phyloP scores from a whole-genome alignment of 495 filamentous ascomycete species.

The Podospora tetraspora region DNA sequence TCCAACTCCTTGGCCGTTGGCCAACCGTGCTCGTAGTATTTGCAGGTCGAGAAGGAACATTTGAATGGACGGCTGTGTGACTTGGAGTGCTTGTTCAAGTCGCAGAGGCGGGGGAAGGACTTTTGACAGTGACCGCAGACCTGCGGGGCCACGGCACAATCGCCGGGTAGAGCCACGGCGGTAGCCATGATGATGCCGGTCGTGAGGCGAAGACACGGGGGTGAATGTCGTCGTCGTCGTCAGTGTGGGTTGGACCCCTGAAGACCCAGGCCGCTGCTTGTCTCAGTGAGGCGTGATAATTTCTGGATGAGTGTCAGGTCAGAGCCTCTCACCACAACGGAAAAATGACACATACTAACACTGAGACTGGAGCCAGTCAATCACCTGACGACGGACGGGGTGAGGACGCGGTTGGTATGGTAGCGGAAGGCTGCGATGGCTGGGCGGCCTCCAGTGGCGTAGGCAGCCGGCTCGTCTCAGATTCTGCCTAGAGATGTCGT shows the following conservation, averaged over 20 bases:
- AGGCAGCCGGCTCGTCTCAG: conserved; percentile 3
- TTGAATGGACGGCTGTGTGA: conserved; percentile 95
- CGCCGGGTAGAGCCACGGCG: conserved; percentile 3
- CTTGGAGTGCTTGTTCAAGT: conserved; percentile 92
- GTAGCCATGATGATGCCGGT: conserved; percentile 19
- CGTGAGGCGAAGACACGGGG: background rate
- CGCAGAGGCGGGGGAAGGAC: conserved; percentile 81
- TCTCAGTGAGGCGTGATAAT: conserved; percentile 3
- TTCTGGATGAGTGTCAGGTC: background rate
- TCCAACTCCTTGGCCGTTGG: conserved; percentile 96
- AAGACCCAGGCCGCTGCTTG: background rate
- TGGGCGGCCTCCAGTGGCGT: conserved; percentile 1
- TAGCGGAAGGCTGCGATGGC: background rate
- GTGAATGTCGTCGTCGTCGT: background rate
- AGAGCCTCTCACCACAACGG: background rate
- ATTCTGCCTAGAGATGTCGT: conserved; percentile 5
- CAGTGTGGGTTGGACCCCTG: background rate
- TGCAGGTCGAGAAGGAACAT: conserved; percentile 69
- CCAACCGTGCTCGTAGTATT: conserved; percentile 79
- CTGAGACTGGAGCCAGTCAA: background rate
- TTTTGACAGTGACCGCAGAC: conserved; percentile 59
- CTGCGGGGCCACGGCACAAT: conserved; percentile 6
- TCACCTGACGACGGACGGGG: conserved; percentile 1
- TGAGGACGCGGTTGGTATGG: background rate
- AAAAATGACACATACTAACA: conserved; percentile 2